Evolutionary conservation across 164 flowering plant genomes (phyloP), one percentile per base, ranked within the genome.

Genomic region (Berberis vulgaris): DNA sequence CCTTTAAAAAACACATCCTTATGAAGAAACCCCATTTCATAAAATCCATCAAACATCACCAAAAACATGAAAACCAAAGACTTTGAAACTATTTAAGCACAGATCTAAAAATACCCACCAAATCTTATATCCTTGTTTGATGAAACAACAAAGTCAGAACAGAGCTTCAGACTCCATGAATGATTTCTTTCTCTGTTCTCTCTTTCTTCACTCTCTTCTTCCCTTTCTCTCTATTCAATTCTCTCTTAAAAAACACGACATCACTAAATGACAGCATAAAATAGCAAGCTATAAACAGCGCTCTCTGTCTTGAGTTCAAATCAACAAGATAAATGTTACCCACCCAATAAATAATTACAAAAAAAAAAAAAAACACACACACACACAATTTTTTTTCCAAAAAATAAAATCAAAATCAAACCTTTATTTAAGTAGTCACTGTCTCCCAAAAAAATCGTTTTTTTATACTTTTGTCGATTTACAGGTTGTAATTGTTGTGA

Each of bases 231-330:
- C 12, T 52, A 26, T 26, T 26, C 26, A 26, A 26, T 26, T 52
- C n/a, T 26, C 10, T 47, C 54, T 11, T 10, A 2, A 52, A 10
- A 52, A 52, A 52, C 49, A 46, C 5, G 8, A 46, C 49, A 46
- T 8, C 49, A 46, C 49, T 0, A 8, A 46, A 46, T 46, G 49
- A 46, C 8, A 46, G 49, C 74, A 77, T 69, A 43, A 76, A 69
- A 65, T 57, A 68, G 74, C 73, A 65, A 46, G 65, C 60, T 76
- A 78, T 64, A 69, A 67, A 69, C 69, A 74, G 76, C 77, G 76
- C 78, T 71, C 69, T 63, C 45, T 68, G 74, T 64, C 73, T 73
- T 74, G 68, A 77, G 74, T 79, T 82, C 81, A 79, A 77, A 79
- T 76, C 77, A 72, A 76, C 72, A 11, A 2, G 2, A 49, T 49